Conservation (phyloP, 2,329 filamentous ascomycete genomes). For the Phyllosticta paracitricarpa region DNA sequence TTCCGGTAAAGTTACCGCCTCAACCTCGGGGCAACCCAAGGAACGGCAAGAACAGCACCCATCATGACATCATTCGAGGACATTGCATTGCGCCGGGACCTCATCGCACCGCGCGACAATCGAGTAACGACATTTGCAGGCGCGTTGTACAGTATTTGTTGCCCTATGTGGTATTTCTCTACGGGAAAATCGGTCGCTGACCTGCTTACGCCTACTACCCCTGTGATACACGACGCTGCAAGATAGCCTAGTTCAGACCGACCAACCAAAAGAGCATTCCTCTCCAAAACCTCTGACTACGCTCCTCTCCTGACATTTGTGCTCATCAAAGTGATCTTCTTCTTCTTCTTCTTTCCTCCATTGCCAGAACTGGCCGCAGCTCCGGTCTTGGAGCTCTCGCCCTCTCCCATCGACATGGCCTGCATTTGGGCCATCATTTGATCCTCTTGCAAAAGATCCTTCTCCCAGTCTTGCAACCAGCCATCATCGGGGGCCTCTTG, state of each 20-base stretch:
- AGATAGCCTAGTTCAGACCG: slow-evolving; percentile 1
- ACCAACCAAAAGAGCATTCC: neutral
- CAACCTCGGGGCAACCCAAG: neutral
- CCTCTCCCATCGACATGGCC: slow-evolving; percentile 25
- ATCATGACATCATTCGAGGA: neutral
- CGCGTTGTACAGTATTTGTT: neutral
- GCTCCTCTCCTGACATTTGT: slow-evolving; percentile 52
- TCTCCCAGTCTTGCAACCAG: slow-evolving; percentile 78
- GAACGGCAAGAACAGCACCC: neutral
- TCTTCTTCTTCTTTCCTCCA: slow-evolving; percentile 48
- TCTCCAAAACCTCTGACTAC: slow-evolving; percentile 18
- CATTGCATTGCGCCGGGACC: neutral
- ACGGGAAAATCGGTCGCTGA: neutral
- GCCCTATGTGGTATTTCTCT: neutral
- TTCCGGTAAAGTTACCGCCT: neutral
- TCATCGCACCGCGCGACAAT: neutral
- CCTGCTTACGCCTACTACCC: neutral
- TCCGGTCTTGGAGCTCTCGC: slow-evolving; percentile 17
- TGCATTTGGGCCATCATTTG: slow-evolving; percentile 42
- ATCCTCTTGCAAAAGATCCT: slow-evolving; percentile 58
- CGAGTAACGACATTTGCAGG: neutral
- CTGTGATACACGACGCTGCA: slow-evolving; percentile 1
- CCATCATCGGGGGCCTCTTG: slow-evolving; percentile 54
- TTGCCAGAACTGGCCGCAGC: slow-evolving; percentile 19
- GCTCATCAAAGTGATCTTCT: slow-evolving; percentile 61